Base-by-base conservation (phyloP, 768 basidiomycete species). In the Grammothele lineata region DNA sequence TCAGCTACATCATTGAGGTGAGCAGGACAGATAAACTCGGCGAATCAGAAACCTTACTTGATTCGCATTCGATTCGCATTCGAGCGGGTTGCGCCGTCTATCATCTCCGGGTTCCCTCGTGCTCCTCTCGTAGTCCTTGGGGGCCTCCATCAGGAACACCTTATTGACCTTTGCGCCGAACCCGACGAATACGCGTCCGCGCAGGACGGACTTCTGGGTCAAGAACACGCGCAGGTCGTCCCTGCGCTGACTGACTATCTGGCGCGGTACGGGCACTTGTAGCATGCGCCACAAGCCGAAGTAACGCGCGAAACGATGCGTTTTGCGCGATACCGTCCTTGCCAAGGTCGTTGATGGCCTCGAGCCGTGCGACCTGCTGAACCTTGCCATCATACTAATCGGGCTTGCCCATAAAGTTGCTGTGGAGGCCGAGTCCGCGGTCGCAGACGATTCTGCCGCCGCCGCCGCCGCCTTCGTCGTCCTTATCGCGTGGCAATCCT, bases 301-400 rank as follows among this genome's bases (percentile, higher is more conserved):
- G 46, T 68, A 78, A 0, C 87, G 75, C 0, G 82, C 79, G 37
- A 87, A 81, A 0, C 84, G 73, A 54, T 81, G 74, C 0, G 87
- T 88, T 0, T 77, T 71, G 10, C 74, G 69, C 50, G 75, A 77
- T 48, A 80, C 77, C 48, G 83, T 72, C 12, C 70, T 72, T 26
- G 82, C 76, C 2, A 88, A 23, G n/a, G 5, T 35, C 24, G 0
- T 58, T 54, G 35, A 66, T 23, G 19, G 63, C 51, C 5, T 63
- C 61, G 15, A 83, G 52, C 3, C 69, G 66, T 3, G 70, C 76
- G 6, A 76, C 55, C 50, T 83, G 85, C 47, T 86, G 83, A 3
- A 89, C 74, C 18, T 68, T 72, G 2, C 87, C 87, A 0, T 85
- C 86, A 42, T 81, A 79, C 84, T 86, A 90, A 37, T 74, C 59